These are phyloP conservation scores for Fraxinus baroniana DNA, from an alignment of 305 asterid genomes.

Conservation along the genomic window DNA sequence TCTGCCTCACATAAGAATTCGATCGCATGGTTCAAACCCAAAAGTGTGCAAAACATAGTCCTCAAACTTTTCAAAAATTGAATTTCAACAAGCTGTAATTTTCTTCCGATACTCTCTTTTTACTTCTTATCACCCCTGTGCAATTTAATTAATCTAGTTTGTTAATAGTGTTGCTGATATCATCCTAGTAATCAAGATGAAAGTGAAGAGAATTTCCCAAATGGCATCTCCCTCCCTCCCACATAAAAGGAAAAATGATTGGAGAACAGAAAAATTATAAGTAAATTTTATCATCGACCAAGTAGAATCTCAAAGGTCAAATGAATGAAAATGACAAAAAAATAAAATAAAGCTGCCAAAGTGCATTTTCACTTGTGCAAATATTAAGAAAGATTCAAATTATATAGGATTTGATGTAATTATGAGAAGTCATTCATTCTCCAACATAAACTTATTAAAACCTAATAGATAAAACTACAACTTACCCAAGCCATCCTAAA, in stretches of 20 bases:
- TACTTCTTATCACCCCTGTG: not conserved
- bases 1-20: not conserved
- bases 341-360: not conserved
- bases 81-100: not conserved
- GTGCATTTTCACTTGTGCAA: not conserved
- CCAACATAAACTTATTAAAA: conserved; percentile 42
- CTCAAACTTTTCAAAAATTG: not conserved
- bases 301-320: not conserved
- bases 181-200: not conserved
- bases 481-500: conserved; percentile 30
- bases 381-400: conserved; percentile 26
- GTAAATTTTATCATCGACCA: not conserved
- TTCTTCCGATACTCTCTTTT: not conserved
- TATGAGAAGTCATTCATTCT: conserved; percentile 29
- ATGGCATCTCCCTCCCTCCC: not conserved
- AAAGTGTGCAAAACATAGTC: not conserved
- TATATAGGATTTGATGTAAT: conserved; percentile 22
- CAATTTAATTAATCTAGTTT: not conserved
- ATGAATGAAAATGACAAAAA: not conserved
- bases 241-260: not conserved
- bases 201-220: not conserved
- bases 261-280: not conserved
- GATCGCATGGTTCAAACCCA: not conserved
- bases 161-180: not conserved
- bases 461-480: conserved; percentile 37